These are phyloP conservation scores for Sporothrix euskadiensis DNA, from an alignment of 2,329 filamentous ascomycete genomes.

Conservation along the genomic window DNA sequence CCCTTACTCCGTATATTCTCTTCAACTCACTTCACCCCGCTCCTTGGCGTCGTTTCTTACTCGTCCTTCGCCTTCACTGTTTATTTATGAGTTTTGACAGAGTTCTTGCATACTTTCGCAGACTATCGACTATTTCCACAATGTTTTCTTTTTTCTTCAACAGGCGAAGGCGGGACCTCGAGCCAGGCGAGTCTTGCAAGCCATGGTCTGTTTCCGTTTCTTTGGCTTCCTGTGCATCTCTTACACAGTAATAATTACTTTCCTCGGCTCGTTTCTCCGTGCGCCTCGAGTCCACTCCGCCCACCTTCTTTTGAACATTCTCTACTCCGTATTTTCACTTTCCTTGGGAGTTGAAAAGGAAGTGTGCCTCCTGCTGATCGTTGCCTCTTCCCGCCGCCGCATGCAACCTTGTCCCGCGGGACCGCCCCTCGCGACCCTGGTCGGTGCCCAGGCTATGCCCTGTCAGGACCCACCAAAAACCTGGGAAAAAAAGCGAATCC, in stretches of 20 bases:
- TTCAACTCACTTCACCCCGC: not conserved
- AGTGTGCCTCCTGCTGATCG: conserved; percentile 16
- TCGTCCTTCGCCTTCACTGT: not conserved
- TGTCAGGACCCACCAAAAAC: not conserved
- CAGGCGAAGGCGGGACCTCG: no score
- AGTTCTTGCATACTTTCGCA: not conserved
- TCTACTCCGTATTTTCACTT: not conserved
- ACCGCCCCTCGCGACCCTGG: not conserved
- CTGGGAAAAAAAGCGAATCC: not conserved
- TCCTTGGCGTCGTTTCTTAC: not conserved
- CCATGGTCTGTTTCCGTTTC: not conserved
- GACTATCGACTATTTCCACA: no score
- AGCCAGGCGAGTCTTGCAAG: no score
- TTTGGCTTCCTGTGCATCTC: not conserved
- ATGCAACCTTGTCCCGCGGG: not conserved
- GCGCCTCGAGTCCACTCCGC: not conserved
- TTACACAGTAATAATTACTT: no score
- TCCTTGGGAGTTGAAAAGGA: not conserved
- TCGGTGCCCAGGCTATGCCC: not conserved
- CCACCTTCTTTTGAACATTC: not conserved
- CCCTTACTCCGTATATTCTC: not conserved
- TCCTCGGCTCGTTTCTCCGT: not conserved
- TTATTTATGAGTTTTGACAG: not conserved
- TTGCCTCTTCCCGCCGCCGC: conserved; percentile 6
- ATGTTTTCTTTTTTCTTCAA: not conserved